These are phyloP conservation scores for Seiridium unicorne DNA, from an alignment of 2,329 filamentous ascomycete species.

Conservation along the genomic window DNA sequence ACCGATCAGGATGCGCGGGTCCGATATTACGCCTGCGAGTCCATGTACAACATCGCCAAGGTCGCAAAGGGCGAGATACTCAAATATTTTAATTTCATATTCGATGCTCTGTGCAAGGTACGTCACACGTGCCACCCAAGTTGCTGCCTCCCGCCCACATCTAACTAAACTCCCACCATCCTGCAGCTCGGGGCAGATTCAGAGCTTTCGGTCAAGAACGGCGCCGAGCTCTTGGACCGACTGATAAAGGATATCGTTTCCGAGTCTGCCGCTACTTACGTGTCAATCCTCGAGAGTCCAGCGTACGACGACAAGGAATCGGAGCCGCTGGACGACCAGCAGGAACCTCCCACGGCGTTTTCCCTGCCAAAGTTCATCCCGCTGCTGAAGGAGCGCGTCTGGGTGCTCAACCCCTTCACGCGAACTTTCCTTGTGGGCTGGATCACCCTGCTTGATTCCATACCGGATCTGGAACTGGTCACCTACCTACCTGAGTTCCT, in stretches of 20 bases:
- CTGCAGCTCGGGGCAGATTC: conserved; percentile 86
- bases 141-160: not conserved
- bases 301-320: conserved; percentile 43
- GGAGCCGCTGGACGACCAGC: conserved; percentile 35
- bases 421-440: conserved; percentile 93
- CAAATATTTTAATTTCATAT: conserved; percentile 97
- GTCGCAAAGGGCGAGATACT: conserved; percentile 97
- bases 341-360: conserved; percentile 77
- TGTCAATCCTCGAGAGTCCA: conserved; percentile 76
- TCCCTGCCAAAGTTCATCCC: conserved; percentile 90
- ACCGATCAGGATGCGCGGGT: conserved; percentile 97
- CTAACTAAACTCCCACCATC: not conserved
- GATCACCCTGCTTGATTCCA: conserved; percentile 93
- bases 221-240: conserved; percentile 90
- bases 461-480: conserved; percentile 93
- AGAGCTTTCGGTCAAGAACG: conserved; percentile 96
- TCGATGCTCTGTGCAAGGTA: conserved; percentile 95
- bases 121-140: conserved; percentile 16
- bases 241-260: conserved; percentile 95
- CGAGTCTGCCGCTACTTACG: conserved; percentile 91
- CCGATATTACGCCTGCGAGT: conserved; percentile 97
- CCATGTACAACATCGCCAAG: conserved; percentile 99
- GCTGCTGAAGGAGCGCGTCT: conserved; percentile 88
- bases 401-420: conserved; percentile 92
- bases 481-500: conserved; percentile 90